Evolutionary conservation across 2,329 filamentous ascomycete genomes (phyloP).

Genomic region (Lasiodiplodia gonubiensis): DNA sequence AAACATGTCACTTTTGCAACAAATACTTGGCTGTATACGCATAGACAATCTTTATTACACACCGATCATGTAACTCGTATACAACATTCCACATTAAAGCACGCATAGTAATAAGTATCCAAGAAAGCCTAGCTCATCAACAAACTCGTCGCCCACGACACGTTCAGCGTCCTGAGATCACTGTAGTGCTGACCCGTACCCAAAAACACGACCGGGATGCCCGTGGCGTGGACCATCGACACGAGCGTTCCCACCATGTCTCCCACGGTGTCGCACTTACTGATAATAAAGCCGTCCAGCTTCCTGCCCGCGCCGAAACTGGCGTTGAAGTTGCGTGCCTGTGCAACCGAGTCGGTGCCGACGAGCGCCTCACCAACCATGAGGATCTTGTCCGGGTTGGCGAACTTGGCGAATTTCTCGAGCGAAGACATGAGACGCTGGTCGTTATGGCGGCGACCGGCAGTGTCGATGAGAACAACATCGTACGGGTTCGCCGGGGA

Average conservation of each 20-base stretch:
- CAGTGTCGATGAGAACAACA: slow-evolving; percentile 96
- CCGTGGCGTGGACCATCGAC: slow-evolving; percentile 95
- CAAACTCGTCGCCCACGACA: slow-evolving; percentile 66
- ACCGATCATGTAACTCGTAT: background rate
- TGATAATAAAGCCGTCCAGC: slow-evolving; percentile 97
- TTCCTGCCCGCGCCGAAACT: slow-evolving; percentile 81
- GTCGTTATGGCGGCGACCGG: slow-evolving; percentile 93
- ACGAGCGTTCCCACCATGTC: slow-evolving; percentile 97
- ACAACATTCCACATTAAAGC: background rate
- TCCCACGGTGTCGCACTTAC: slow-evolving; percentile 98
- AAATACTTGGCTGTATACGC: background rate
- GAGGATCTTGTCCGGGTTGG: slow-evolving; percentile 95
- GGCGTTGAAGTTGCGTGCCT: slow-evolving; percentile 94
- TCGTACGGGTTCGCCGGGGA: slow-evolving; percentile 74
- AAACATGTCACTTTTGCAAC: background rate
- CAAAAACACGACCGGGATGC: slow-evolving; percentile 93
- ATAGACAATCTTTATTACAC: background rate
- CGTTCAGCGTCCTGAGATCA: slow-evolving; percentile 67
- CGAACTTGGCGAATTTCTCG: slow-evolving; percentile 97
- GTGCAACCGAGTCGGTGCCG: slow-evolving; percentile 91
- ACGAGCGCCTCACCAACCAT: slow-evolving; percentile 96
- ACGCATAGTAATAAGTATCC: background rate
- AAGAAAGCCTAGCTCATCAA: slow-evolving; percentile 57
- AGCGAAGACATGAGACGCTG: slow-evolving; percentile 93
- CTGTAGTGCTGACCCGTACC: slow-evolving; percentile 74